Evolutionary conservation across 2,329 filamentous ascomycete species (phyloP), one percentile per base, ranked within the genome.

Genomic region (Dothistroma septosporum): DNA sequence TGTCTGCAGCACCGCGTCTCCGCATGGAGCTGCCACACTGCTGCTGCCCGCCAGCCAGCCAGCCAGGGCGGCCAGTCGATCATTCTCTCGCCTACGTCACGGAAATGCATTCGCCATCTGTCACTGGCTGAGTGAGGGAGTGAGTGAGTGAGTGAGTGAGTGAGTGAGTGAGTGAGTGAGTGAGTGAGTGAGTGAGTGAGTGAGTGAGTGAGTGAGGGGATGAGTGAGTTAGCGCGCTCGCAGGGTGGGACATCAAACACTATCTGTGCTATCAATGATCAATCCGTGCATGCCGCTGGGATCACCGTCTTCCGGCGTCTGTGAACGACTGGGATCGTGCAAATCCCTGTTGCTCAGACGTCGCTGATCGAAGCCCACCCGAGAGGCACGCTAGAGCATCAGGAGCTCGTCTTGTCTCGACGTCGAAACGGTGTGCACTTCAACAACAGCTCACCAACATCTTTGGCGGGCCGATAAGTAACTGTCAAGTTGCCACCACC

Each of bases 1-100:
- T n/a, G n/a, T n/a, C n/a, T n/a, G 50, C 28, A 50, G 50, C 50
- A 53, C 35, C 28, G 22, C 47, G 21, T 31, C 50, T 53, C 50
- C 50, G 50, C 50, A 53, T 32, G 41, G 41, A 32, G 21, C 47
- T 31, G 28, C 21, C 28, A 28, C 9, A n/a, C 47, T 31, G 28
- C 21, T 50, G 24, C 9, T 16, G 19, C 47, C 21, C 1, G 47
- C 47, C 12, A 28, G 47, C 47, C 21, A 31, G 47, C 47, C 12
- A 28, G 47, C 47, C 47, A 44, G 41, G 16, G 41, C 41, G 16
- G 41, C 41, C 41, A 19, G 41, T 44, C 41, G 41, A 44, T 44
- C 41, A 19, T n/a, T 44, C 41, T 44, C 41, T 44, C 41, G 41
- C 41, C 41, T n/a, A 44, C 41, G 41, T 44, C 14, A n/a, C 41